A percentile compares a stretch with the other conserved stretches of the same genome.
These are phyloP conservation scores for Phytopythium sindhum DNA, from an alignment of 352 stramenopile species.

Conservation along the genomic window DNA sequence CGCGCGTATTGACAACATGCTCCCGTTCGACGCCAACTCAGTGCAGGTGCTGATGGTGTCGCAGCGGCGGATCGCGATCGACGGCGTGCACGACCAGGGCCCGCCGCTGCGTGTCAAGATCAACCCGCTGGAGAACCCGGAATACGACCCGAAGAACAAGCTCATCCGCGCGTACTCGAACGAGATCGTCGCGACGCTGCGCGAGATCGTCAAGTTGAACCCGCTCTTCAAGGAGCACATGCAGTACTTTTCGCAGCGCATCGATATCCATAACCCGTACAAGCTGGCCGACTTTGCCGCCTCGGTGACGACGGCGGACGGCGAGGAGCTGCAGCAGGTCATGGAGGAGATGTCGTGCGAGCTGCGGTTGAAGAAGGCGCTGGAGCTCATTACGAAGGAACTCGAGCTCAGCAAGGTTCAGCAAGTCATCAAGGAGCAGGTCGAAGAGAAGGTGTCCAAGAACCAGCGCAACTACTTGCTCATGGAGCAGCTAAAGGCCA, in stretches of 20 bases:
- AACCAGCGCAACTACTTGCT: constrained; percentile 98
- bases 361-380: constrained; percentile 91
- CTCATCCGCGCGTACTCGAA: constrained; percentile 96
- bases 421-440: constrained; percentile 95
- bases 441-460: constrained; percentile 92
- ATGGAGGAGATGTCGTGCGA: constrained; percentile 96
- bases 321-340: constrained; percentile 90
- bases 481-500: constrained; percentile 98
- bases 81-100: constrained; percentile 61
- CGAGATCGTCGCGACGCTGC: constrained; percentile 96
- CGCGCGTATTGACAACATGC: constrained; percentile 93
- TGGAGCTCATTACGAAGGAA: constrained; percentile 97
- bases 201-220: constrained; percentile 97
- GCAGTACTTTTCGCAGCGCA: constrained; percentile 94
- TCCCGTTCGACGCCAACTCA: constrained; percentile 69
- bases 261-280: constrained; percentile 96
- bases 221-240: constrained; percentile 98
- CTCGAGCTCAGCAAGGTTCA: constrained; percentile 95
- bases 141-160: constrained; percentile 75
- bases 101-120: constrained; percentile 67
- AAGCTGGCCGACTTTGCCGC: constrained; percentile 98
- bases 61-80: constrained; percentile 83
- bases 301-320: constrained; percentile 92
- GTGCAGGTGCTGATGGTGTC: constrained; percentile 88
- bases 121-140: constrained; percentile 65